These are phyloP conservation scores for Lactarius psammicola DNA, from an alignment of 768 basidiomycete genomes.

Conservation along the genomic window DNA sequence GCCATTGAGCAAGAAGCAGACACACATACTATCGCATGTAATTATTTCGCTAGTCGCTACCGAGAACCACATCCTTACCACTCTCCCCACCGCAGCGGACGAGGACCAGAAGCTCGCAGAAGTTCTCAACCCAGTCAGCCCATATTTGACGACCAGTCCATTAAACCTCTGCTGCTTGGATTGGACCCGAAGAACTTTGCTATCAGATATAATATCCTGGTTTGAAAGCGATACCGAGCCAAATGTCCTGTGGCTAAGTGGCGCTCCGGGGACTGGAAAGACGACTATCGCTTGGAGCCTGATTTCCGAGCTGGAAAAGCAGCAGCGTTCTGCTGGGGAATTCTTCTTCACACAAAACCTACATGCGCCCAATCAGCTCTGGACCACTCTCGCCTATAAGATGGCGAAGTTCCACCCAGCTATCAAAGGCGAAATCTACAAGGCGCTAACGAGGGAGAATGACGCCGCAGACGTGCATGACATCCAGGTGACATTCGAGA, in stretches of 20 bases:
- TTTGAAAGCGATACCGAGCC: constrained; percentile 8
- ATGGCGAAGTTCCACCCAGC: constrained; percentile 25
- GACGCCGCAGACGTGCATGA: background rate
- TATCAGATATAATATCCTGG: constrained; percentile 14
- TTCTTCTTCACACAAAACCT: constrained; percentile 9
- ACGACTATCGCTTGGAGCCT: constrained; percentile 21
- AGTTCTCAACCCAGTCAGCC: constrained; percentile 2
- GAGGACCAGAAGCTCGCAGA: constrained; percentile 7
- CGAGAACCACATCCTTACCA: background rate
- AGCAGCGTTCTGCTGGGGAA: constrained; percentile 17
- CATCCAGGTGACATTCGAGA: background rate
- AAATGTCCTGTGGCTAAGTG: constrained; percentile 24
- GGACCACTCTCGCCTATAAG: constrained; percentile 17
- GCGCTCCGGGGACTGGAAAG: constrained; percentile 26
- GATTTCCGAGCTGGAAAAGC: constrained; percentile 13
- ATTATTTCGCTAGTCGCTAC: background rate
- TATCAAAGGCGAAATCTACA: constrained; percentile 9
- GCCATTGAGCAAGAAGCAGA: constrained; percentile 3
- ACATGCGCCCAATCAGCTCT: constrained; percentile 9
- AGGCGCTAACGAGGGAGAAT: background rate
- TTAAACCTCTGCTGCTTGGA: constrained; percentile 11
- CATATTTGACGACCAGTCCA: background rate
- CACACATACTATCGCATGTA: constrained; percentile 1
- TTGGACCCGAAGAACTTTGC: constrained; percentile 1
- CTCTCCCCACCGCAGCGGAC: background rate